Percentiles rank a stretch among this genome's conserved stretches.
Conservation (phyloP, 2,329 filamentous ascomycete genomes). For the Pyricularia sp. region DNA sequence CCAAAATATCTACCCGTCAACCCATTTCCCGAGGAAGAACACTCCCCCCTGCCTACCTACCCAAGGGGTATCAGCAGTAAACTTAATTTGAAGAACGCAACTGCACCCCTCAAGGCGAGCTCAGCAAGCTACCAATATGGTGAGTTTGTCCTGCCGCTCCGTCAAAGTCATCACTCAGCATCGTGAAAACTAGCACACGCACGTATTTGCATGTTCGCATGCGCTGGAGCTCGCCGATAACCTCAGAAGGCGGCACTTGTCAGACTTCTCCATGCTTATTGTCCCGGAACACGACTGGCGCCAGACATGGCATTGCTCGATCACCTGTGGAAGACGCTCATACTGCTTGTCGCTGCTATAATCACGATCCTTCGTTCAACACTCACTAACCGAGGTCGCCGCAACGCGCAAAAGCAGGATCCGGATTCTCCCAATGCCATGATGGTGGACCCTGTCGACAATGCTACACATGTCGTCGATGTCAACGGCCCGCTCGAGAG, state of each 20-base stretch:
- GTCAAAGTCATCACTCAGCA: background rate
- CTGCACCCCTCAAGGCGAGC: background rate
- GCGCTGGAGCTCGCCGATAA: background rate
- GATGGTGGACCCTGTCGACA: slow-evolving; percentile 38
- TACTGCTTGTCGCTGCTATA: background rate
- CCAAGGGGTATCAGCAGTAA: background rate
- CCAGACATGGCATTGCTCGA: background rate
- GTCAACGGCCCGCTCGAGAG: slow-evolving; percentile 35
- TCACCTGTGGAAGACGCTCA: background rate
- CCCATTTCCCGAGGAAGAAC: background rate
- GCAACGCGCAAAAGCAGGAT: slow-evolving; percentile 34
- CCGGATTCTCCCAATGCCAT: slow-evolving; percentile 46
- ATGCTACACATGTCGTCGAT: slow-evolving; percentile 35
- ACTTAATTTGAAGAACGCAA: background rate
- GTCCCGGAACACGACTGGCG: background rate
- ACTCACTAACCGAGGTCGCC: background rate
- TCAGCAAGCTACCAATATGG: background rate
- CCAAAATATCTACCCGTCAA: background rate
- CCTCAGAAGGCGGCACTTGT: background rate
- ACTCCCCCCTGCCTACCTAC: background rate
- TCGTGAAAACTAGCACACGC: background rate
- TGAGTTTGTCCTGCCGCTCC: slow-evolving; percentile 1
- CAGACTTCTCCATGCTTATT: background rate
- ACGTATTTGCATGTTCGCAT: background rate
- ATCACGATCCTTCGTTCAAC: background rate